Conservation (phyloP, 2,329 filamentous ascomycete genomes). For the Blumeriella jaapii region DNA sequence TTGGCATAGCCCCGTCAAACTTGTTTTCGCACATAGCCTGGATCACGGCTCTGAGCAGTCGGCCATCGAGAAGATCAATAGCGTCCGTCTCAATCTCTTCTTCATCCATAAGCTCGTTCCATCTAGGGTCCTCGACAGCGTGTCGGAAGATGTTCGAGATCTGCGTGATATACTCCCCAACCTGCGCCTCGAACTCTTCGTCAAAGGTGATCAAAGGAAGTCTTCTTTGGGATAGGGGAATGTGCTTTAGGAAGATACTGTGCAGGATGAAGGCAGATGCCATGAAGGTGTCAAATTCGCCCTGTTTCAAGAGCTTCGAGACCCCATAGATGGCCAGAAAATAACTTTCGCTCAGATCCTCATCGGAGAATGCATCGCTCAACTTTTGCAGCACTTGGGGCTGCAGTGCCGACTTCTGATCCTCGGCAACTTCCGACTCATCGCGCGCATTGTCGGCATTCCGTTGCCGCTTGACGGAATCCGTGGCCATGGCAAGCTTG, state of each 20-base stretch:
- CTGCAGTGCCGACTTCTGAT: slow-evolving; percentile 1
- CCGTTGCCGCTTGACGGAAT: slow-evolving; percentile 12
- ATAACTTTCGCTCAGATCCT: slow-evolving; percentile 28
- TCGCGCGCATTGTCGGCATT: slow-evolving; percentile 8
- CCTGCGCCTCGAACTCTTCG: slow-evolving; percentile 23
- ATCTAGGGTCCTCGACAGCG: slow-evolving; percentile 27
- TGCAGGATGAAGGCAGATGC: slow-evolving; percentile 33
- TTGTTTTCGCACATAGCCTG: slow-evolving; percentile 21
- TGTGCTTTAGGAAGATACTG: slow-evolving; percentile 30
- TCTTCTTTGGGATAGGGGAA: slow-evolving; percentile 31
- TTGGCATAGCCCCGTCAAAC: slow-evolving; percentile 12
- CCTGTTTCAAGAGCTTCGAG: slow-evolving; percentile 26
- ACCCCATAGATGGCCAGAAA: slow-evolving; percentile 20
- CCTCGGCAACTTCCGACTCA: slow-evolving; percentile 3
- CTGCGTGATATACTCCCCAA: slow-evolving; percentile 29
- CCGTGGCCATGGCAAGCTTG: slow-evolving; percentile 11
- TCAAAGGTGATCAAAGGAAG: slow-evolving; percentile 28
- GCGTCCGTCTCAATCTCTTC: slow-evolving; percentile 32
- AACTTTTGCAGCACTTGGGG: slow-evolving; percentile 11
- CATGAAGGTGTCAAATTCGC: slow-evolving; percentile 23
- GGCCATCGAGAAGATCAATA: slow-evolving; percentile 44
- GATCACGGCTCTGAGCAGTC: slow-evolving; percentile 28
- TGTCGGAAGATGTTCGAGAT: slow-evolving; percentile 28
- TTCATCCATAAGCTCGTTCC: slow-evolving; percentile 17
- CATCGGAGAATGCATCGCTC: slow-evolving; percentile 12